Evolutionary conservation across 371 early-diverging fungal species (phyloP).

Genomic region (Mucor lusitanicus): DNA sequence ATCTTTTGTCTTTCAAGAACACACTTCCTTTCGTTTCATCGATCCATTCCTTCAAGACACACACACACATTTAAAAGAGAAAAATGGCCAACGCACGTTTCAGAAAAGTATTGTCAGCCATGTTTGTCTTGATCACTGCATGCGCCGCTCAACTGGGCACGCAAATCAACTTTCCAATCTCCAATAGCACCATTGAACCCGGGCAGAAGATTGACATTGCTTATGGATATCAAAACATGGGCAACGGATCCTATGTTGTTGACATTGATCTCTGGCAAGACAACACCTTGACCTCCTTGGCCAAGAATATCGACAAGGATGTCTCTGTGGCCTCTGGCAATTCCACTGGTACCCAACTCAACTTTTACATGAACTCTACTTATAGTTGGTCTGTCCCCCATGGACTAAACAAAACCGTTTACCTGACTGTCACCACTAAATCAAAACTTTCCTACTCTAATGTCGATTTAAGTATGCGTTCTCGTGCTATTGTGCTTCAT

Average conservation of each 20-base stretch:
- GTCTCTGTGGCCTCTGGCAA: conserved; percentile 27
- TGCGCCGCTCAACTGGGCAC: conserved; percentile 39
- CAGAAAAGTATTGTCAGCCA: neutral
- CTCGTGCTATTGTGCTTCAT: conserved; percentile 19
- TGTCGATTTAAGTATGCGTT: conserved; percentile 14
- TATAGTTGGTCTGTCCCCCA: conserved; percentile 43
- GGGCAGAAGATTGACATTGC: conserved; percentile 31
- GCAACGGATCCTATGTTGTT: conserved; percentile 34
- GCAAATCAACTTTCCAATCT: conserved; percentile 24
- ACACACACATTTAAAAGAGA: neutral
- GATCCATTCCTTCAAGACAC: neutral
- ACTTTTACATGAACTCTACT: conserved; percentile 25
- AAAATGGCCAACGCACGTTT: neutral
- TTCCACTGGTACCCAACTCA: conserved; percentile 32
- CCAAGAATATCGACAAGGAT: conserved; percentile 23
- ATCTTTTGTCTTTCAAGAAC: neutral
- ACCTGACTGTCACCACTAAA: conserved; percentile 29
- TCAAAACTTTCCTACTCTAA: neutral
- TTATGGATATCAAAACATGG: conserved; percentile 43
- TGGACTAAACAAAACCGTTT: conserved; percentile 32
- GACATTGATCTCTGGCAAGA: conserved; percentile 39
- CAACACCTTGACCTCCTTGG: conserved; percentile 1
- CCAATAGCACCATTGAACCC: conserved; percentile 33
- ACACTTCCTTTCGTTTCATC: neutral
- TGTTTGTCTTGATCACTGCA: neutral